phyloP scores from a whole-genome alignment of 1,139 yeast genomes.

The Taphrina communis region DNA sequence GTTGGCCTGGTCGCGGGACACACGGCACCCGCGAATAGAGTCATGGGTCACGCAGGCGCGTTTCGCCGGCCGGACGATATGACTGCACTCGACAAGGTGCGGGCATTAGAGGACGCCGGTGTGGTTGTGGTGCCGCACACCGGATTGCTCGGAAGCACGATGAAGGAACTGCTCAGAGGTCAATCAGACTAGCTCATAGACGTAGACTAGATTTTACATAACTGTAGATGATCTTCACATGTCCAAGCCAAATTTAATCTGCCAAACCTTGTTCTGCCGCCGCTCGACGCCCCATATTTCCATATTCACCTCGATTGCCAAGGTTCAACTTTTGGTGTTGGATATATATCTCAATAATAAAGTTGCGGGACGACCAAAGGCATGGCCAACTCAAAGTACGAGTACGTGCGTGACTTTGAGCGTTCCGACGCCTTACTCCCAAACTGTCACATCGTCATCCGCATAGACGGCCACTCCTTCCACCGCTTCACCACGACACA shows the following conservation, averaged over 20 bases:
- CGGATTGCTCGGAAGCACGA: slow-evolving; percentile 18
- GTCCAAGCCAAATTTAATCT: not conserved
- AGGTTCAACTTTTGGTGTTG: too few relatives aligned
- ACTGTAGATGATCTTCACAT: not conserved
- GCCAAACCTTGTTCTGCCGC: slow-evolving; percentile 3
- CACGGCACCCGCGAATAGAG: slow-evolving; percentile 31
- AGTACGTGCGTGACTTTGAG: slow-evolving; percentile 85
- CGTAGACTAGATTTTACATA: too few relatives aligned
- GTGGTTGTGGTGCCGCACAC: slow-evolving; percentile 27
- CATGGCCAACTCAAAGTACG: slow-evolving; percentile 76
- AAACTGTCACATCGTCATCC: slow-evolving; percentile 76
- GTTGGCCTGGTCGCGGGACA: slow-evolving; percentile 37
- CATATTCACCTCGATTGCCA: too few relatives aligned
- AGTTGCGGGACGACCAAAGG: not conserved
- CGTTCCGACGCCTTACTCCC: slow-evolving; percentile 74
- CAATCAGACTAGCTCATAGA: too few relatives aligned
- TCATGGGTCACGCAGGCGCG: slow-evolving; percentile 41
- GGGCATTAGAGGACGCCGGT: slow-evolving; percentile 27
- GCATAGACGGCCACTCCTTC: slow-evolving; percentile 94
- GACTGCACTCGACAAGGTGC: slow-evolving; percentile 31
- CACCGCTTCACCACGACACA: slow-evolving; percentile 78
- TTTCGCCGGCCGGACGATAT: slow-evolving; percentile 21
- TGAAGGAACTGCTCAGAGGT: slow-evolving; percentile 7
- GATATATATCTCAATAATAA: too few relatives aligned
- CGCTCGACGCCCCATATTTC: too few relatives aligned